Evolutionary conservation across 2,329 filamentous ascomycete species (phyloP).

Genomic region (Tricladium varicosporioides): DNA sequence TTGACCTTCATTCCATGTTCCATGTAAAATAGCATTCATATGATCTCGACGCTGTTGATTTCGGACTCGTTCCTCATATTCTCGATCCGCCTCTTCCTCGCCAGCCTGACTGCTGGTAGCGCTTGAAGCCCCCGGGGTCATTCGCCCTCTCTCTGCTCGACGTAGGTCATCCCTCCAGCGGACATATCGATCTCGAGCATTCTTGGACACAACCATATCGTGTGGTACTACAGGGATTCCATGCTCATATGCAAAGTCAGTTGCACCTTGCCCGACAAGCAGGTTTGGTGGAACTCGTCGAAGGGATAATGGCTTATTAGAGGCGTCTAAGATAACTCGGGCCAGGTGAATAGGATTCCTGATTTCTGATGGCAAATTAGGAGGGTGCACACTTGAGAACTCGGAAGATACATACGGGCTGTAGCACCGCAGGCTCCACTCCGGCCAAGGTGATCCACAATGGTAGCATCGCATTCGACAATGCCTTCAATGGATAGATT

Average conservation of each 20-base stretch:
- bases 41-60: conserved; percentile 44
- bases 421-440: conserved; percentile 93
- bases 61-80: conserved; percentile 31
- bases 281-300: conserved; percentile 90
- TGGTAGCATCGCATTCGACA: conserved; percentile 91
- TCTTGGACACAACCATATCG: conserved; percentile 75
- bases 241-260: conserved; percentile 78
- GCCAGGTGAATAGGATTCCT: conserved; percentile 91
- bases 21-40: conserved; percentile 51
- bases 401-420: conserved; percentile 61
- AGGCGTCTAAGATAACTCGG: conserved; percentile 75
- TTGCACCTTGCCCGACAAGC: conserved; percentile 81
- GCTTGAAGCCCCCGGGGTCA: conserved; percentile 24
- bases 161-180: conserved; percentile 76
- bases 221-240: conserved; percentile 72
- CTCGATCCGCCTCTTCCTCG: conserved; percentile 25
- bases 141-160: conserved; percentile 50
- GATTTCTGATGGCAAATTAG: conserved; percentile 59
- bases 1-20: conserved; percentile 63
- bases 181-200: conserved; percentile 73
- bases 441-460: conserved; percentile 86
- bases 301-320: conserved; percentile 74
- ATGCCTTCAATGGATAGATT: conserved; percentile 87
- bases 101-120: conserved; percentile 24
- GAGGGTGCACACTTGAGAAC: not conserved